Evolutionary conservation across 331 rosid species (phyloP), one percentile per base, ranked within the genome.

Genomic region (Rhamnella rubrinervis): DNA sequence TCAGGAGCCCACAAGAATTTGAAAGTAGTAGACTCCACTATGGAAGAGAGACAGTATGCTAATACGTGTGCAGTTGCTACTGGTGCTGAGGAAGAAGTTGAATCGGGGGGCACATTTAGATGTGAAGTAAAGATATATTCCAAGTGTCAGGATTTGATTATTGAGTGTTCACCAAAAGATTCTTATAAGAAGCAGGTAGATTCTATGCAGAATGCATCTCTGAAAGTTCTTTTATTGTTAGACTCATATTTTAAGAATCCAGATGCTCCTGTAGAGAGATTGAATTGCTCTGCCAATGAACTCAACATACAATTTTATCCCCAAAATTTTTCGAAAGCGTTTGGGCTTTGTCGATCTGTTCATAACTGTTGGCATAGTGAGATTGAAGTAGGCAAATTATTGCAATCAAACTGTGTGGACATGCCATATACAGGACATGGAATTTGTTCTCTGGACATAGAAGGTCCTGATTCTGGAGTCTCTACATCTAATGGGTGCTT

Each of bases 381-480:
- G 65, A 67, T 52, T 46, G 68, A 68, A 61, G 86, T 80, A 56
- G 70, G 77, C 20, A 73, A 74, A 35, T 35, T 51, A 61, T 76
- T 62, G 26, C 78, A 56, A 69, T 25, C 84, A 66, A 37, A 70
- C 38, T 67, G 76, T 44, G 26, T 51, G 83, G 71, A 68, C 70
- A 65, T 65, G 21, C 66, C 70, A 13, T 67, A 71, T 72, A 63
- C 70, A 1, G 85, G 63, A 63, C 63, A 56, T 35, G 80, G 70
- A 21, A 74, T 78, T 19, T 21, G 25, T 73, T 77, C 71, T 50
- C 67, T 72, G 55, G 89, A 68, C 59, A 83, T 87, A 71, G 87
- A 77, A 59, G 98, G 97, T 31, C 83, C 88, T 23, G 95, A 85
- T 77, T 91, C 96, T 73, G 96, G 93, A 68, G 77, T 84, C 71